These are phyloP conservation scores for Pichia sp. DNA, from an alignment of 1,139 yeast species.

Conservation along the genomic window DNA sequence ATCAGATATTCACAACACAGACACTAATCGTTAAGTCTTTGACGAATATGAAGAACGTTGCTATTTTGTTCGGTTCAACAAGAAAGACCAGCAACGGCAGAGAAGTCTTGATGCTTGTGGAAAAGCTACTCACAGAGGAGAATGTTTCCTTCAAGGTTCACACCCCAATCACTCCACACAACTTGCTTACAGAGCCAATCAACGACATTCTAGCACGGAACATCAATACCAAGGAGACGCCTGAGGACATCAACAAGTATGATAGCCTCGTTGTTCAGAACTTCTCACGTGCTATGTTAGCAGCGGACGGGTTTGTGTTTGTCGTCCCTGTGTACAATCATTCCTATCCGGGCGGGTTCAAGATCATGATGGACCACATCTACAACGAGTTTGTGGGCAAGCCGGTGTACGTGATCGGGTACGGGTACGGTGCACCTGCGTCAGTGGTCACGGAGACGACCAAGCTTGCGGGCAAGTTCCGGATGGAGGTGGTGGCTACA, in stretches of 20 bases:
- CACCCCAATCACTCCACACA: slow-evolving; percentile 5
- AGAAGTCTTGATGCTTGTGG: too few relatives aligned
- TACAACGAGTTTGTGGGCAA: slow-evolving; percentile 6
- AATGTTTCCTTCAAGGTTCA: neutral
- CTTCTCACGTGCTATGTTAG: neutral
- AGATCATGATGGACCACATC: slow-evolving; percentile 7
- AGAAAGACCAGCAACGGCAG: too few relatives aligned
- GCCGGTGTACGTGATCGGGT: slow-evolving; percentile 1
- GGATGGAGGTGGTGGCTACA: slow-evolving; percentile 3
- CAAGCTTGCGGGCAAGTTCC: slow-evolving; percentile 1
- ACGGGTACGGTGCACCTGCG: neutral
- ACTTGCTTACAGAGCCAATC: slow-evolving; percentile 4
- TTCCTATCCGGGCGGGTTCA: slow-evolving; percentile 5
- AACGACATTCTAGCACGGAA: slow-evolving; percentile 1
- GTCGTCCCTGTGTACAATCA: slow-evolving; percentile 7
- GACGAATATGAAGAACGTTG: too few relatives aligned
- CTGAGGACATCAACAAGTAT: slow-evolving; percentile 1
- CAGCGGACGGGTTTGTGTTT: slow-evolving; percentile 2
- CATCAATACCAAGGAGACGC: neutral
- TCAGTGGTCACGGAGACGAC: neutral
- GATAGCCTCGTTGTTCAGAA: slow-evolving; percentile 1
- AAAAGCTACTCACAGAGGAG: too few relatives aligned
- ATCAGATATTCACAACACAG: too few relatives aligned
- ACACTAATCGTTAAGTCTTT: too few relatives aligned
- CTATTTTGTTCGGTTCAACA: too few relatives aligned